phyloP scores from a whole-genome alignment of 2,329 filamentous ascomycete species.

The Ceratocystiopsis sp. region DNA sequence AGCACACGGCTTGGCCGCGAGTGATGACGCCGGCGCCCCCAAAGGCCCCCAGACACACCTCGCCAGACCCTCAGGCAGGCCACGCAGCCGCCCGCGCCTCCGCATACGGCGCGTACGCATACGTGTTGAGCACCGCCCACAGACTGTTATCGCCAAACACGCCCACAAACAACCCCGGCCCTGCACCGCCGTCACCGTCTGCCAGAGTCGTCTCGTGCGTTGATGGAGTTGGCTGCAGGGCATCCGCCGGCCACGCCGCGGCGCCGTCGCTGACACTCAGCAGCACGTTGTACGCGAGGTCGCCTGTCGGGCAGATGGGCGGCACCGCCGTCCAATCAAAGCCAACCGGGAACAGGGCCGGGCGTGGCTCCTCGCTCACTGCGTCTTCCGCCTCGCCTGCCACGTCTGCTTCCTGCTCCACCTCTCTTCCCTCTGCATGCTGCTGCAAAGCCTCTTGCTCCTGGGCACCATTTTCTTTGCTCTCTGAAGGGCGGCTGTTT shows the following conservation, averaged over 20 bases:
- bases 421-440: no score
- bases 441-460: no score
- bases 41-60: not conserved
- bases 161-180: slow-evolving; percentile 34
- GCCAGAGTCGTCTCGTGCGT: not conserved
- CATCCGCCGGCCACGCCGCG: slow-evolving; percentile 1
- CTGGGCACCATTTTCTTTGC: no score
- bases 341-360: not conserved
- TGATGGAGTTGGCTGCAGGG: not conserved
- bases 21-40: no score
- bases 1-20: not conserved
- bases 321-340: slow-evolving; percentile 34
- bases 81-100: not conserved
- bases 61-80: not conserved
- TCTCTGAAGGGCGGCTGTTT: not conserved
- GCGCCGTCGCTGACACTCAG: slow-evolving; percentile 19
- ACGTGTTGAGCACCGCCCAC: slow-evolving; percentile 38
- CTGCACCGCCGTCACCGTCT: slow-evolving; percentile 1
- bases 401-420: no score
- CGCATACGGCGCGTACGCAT: slow-evolving; percentile 22
- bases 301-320: slow-evolving; percentile 38
- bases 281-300: slow-evolving; percentile 40
- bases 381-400: no score
- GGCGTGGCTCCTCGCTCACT: not conserved
- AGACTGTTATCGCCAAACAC: slow-evolving; percentile 37